Percentiles rank a stretch among this genome's conserved stretches.
phyloP scores from a whole-genome alignment of 495 filamentous ascomycete species.

The Penicillium argentinense region DNA sequence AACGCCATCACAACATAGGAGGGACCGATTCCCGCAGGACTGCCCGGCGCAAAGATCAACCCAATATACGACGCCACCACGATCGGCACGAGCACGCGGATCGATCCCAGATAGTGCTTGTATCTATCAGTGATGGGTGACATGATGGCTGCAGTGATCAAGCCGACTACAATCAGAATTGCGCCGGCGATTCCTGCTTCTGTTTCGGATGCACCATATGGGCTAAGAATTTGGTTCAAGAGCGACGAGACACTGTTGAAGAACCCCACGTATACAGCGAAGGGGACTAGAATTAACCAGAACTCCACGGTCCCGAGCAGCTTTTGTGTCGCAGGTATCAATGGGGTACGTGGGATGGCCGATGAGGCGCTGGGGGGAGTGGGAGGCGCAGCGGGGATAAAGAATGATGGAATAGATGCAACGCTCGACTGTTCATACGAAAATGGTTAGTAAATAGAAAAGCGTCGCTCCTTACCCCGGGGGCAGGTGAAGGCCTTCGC shows the following conservation, averaged over 20 bases:
- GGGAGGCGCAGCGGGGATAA: conserved; percentile 77
- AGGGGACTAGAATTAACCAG: conserved; percentile 74
- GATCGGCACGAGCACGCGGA: conserved; percentile 75
- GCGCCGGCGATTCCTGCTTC: conserved; percentile 89
- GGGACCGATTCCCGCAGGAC: conserved; percentile 64
- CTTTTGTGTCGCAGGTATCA: conserved; percentile 43
- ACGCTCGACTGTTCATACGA: conserved; percentile 58
- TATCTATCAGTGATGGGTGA: conserved; percentile 82
- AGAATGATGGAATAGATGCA: conserved; percentile 74
- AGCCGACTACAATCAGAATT: conserved; percentile 83
- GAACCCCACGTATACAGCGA: conserved; percentile 81
- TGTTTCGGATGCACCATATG: conserved; percentile 76
- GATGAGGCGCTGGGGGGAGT: conserved; percentile 64
- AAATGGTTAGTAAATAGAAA: conserved; percentile 12
- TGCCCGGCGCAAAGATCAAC: conserved; percentile 78
- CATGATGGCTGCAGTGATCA: conserved; percentile 70
- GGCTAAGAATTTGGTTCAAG: conserved; percentile 83
- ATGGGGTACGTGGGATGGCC: conserved; percentile 47
- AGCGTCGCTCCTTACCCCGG: no score
- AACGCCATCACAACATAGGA: conserved; percentile 63
- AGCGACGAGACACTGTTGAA: conserved; percentile 92
- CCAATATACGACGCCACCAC: conserved; percentile 70
- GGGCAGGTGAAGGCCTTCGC: no score
- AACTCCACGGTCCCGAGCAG: conserved; percentile 63
- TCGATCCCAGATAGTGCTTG: conserved; percentile 72